phyloP scores from a whole-genome alignment of 345 rosid genomes.

The Eucalyptus regnans region DNA sequence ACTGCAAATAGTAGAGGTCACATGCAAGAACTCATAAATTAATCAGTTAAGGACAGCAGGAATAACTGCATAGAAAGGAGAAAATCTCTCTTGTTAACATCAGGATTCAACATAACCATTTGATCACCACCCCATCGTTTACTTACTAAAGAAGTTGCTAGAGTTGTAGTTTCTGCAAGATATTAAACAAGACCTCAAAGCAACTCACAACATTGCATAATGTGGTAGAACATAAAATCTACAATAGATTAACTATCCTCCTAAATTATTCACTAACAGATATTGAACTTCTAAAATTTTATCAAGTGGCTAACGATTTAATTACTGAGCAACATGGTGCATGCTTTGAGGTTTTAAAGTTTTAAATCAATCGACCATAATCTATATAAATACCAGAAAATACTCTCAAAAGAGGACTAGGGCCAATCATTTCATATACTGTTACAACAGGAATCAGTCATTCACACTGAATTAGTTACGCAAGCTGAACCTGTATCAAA shows the following conservation, averaged over 20 bases:
- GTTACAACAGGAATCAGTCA: neutral
- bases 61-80: neutral
- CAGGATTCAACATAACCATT: neutral
- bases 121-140: too few species aligned
- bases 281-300: neutral
- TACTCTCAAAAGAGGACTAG: neutral
- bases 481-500: neutral
- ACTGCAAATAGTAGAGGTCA: neutral
- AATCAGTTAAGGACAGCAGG: neutral
- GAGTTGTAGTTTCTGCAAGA: neutral
- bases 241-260: neutral
- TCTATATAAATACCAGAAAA: neutral
- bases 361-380: neutral
- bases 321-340: neutral
- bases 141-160: neutral
- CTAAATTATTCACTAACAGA: neutral
- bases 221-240: neutral
- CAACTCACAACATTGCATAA: neutral
- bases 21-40: neutral
- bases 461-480: neutral
- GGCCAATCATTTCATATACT: neutral
- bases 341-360: neutral
- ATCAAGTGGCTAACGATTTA: neutral
- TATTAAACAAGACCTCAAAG: neutral
- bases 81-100: neutral